A percentile compares a stretch with the other conserved stretches of the same genome.
Conservation (phyloP, 1,284 basidiomycete genomes). For the Sporisorium graminicola region DNA sequence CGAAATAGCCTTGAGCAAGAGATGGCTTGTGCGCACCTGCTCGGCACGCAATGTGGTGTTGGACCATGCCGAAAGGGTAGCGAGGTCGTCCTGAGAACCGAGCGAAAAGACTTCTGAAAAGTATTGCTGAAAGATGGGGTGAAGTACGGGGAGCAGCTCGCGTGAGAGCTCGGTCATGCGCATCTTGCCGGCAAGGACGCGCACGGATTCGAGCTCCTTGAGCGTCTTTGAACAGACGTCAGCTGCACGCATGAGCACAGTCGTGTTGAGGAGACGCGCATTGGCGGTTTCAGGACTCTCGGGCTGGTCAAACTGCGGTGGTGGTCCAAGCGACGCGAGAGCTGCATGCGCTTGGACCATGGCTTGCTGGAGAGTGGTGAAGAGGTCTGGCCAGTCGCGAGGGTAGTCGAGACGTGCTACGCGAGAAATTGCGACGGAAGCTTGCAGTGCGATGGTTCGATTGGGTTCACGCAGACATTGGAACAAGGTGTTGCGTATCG, state of each 20-base stretch:
- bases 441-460: slow-evolving; percentile 61
- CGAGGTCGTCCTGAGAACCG: slow-evolving; percentile 26
- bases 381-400: slow-evolving; percentile 62
- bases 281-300: slow-evolving; percentile 21
- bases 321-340: slow-evolving; percentile 30
- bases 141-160: slow-evolving; percentile 60
- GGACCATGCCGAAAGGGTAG: slow-evolving; percentile 54
- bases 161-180: slow-evolving; percentile 67
- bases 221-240: slow-evolving; percentile 61
- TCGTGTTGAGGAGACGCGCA: slow-evolving; percentile 40
- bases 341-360: slow-evolving; percentile 57
- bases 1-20: slow-evolving; percentile 61
- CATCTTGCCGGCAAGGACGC: slow-evolving; percentile 65
- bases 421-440: slow-evolving; percentile 60
- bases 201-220: slow-evolving; percentile 65
- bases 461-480: slow-evolving; percentile 62
- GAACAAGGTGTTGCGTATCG: slow-evolving; percentile 56
- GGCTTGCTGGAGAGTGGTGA: slow-evolving; percentile 55
- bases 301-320: slow-evolving; percentile 36
- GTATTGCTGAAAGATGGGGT: slow-evolving; percentile 61
- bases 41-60: slow-evolving; percentile 45
- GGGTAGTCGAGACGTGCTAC: slow-evolving; percentile 67
- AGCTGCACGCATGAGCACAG: slow-evolving; percentile 58
- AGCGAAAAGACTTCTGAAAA: slow-evolving; percentile 60
- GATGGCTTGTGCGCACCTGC: slow-evolving; percentile 64